Conservation (phyloP, 2,329 filamentous ascomycete species). For the Calonectria ilicicola region DNA sequence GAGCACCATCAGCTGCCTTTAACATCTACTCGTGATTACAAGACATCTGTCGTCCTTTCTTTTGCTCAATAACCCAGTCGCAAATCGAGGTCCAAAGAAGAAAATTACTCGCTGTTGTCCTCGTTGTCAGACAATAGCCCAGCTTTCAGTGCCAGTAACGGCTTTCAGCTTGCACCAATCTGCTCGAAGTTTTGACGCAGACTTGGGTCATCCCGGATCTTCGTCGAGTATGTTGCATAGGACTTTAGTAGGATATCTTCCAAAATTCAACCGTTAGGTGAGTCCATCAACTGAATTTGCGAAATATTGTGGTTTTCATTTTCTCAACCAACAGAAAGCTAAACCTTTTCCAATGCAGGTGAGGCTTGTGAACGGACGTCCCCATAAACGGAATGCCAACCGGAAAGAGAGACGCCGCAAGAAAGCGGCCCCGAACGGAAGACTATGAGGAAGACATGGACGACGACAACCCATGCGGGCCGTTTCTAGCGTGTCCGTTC, state of each 20-base stretch:
- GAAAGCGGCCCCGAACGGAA: background rate
- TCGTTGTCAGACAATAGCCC: background rate
- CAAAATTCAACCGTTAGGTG: background rate
- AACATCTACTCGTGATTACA: no score
- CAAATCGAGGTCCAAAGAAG: no score
- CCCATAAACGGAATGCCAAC: background rate
- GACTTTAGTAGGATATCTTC: background rate
- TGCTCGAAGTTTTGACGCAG: no score
- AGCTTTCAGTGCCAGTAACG: background rate
- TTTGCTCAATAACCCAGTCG: no score
- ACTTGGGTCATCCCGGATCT: background rate
- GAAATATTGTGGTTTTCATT: no score
- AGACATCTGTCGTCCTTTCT: no score
- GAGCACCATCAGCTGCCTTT: no score
- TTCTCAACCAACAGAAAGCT: background rate
- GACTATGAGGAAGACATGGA: no score
- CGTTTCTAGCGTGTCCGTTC: background rate
- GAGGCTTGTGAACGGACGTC: background rate
- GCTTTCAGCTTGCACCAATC: no score
- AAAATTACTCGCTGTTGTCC: no score
- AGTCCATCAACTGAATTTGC: background rate
- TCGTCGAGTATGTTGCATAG: background rate
- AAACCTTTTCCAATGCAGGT: background rate
- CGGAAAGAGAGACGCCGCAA: background rate
- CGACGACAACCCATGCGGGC: no score